Percentiles rank a stretch among this genome's conserved stretches.
These are phyloP conservation scores for Phytomonas francai DNA, from an alignment of 208 protist species.

Conservation along the genomic window DNA sequence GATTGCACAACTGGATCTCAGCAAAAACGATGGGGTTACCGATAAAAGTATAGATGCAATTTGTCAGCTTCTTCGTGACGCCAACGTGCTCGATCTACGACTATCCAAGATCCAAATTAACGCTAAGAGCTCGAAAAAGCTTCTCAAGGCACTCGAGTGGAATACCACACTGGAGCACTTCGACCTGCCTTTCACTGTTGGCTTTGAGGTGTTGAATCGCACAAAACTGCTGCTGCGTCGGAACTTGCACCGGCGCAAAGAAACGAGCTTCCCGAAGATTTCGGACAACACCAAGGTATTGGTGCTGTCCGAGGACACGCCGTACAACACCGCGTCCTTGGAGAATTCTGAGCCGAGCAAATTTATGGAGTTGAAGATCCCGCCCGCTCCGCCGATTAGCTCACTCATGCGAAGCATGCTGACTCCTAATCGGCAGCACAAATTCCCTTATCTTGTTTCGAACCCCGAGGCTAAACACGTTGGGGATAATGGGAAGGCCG, in stretches of 20 bases:
- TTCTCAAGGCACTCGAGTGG: slow-evolving; percentile 29
- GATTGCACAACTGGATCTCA: slow-evolving; percentile 38
- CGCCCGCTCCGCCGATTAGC: background rate
- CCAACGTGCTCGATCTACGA: slow-evolving; percentile 29
- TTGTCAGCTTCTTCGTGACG: slow-evolving; percentile 25
- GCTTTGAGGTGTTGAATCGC: slow-evolving; percentile 30
- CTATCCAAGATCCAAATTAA: slow-evolving; percentile 41
- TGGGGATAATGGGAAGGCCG: background rate
- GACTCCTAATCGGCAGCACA: background rate
- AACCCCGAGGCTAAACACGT: background rate
- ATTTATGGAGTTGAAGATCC: background rate
- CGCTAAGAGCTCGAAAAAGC: slow-evolving; percentile 16
- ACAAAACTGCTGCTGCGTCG: slow-evolving; percentile 16
- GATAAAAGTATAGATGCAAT: slow-evolving; percentile 33
- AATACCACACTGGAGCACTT: slow-evolving; percentile 32
- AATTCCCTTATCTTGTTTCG: background rate
- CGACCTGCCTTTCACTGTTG: slow-evolving; percentile 74
- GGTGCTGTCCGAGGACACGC: background rate
- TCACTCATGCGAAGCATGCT: background rate
- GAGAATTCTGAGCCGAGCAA: background rate
- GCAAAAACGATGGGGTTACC: slow-evolving; percentile 54
- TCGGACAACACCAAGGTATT: background rate
- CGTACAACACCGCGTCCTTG: background rate
- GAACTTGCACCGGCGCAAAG: slow-evolving; percentile 10
- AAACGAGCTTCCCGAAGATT: slow-evolving; percentile 11